Evolutionary conservation across 805 yeast species (phyloP), one percentile per base, ranked within the genome.

Genomic region (Wickerhamiella slavikovae): DNA sequence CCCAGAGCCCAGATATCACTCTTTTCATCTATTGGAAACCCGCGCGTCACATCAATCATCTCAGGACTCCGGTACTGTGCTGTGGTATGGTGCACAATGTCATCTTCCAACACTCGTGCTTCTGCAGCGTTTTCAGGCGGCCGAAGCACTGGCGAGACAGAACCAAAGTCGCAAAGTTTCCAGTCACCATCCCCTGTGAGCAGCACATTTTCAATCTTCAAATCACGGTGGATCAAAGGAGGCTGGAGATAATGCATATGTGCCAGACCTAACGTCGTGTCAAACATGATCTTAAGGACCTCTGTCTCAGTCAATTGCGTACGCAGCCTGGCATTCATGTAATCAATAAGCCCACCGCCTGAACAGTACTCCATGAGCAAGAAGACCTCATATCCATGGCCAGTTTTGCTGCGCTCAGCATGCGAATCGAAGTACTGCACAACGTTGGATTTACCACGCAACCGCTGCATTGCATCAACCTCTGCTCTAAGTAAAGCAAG

Each of bases 1-100:
- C 98, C 98, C 28, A 85, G 55, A 0, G 98, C 98, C 98, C 98
- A 85, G 28, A 85, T 77, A 53, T 85, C 98, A 5, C 85, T 64
- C 51, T 80, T 80, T 43, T 83, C 91, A 51, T 85, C 89, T 24
- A 85, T 76, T 2, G 94, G 89, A 27, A 70, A 55, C 5, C 82
- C 77, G 27, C 80, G 59, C 47, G 74, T 73, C 16, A 83, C 60
- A 51, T 85, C 95, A 33, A 85, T 67, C 96, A 85, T 89, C 48
- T 85, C 98, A 0, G 98, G 98, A 0, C 91, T 62, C 38, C 98
- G 60, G 48, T 85, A 85, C 51, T 89, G 98, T 11, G 93, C 93
- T 3, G 98, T 85, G 0, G 98, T 85, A 46, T 85, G 92, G 38
- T 72, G 69, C 43, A 79, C 66, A 32, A 85, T 69, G 48, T 85